Conservation (phyloP, 768 basidiomycete genomes). For the Baorangia bicolor region DNA sequence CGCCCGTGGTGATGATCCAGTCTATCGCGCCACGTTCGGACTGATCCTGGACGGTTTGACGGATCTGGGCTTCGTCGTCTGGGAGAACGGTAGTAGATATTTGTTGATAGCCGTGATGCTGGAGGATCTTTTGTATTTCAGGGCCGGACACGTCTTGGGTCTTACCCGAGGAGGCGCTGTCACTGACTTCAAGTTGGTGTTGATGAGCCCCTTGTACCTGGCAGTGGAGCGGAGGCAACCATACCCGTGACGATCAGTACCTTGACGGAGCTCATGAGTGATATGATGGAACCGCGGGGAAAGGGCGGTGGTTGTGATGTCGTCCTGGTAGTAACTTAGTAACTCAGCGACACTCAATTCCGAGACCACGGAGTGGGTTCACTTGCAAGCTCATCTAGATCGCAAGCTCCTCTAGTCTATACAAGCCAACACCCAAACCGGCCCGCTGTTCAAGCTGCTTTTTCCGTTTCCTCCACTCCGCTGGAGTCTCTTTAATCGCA, state of each 20-base stretch:
- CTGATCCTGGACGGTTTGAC: constrained; percentile 46
- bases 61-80: constrained; percentile 60
- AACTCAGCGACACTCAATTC: background rate
- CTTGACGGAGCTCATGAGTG: constrained; percentile 24
- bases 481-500: constrained; percentile 30
- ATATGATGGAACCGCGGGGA: too few relatives aligned
- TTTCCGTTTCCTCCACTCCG: constrained; percentile 53
- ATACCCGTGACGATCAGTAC: constrained; percentile 31
- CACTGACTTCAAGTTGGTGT: constrained; percentile 59
- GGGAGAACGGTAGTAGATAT: constrained; percentile 51
- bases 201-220: constrained; percentile 1
- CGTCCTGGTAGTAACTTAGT: background rate
- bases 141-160: constrained; percentile 67
- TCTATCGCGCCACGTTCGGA: constrained; percentile 49
- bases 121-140: constrained; percentile 52
- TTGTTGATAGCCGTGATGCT: constrained; percentile 37
- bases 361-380: background rate
- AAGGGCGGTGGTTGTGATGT: background rate
- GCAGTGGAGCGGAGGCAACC: background rate
- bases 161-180: constrained; percentile 54
- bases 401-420: constrained; percentile 70
- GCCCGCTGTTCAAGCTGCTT: constrained; percentile 54
- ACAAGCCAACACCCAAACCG: constrained; percentile 57
- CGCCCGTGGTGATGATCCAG: constrained; percentile 81
- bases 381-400: constrained; percentile 34